Evolutionary conservation across 768 basidiomycete genomes (phyloP).

Genomic region (Rickenella mellea): DNA sequence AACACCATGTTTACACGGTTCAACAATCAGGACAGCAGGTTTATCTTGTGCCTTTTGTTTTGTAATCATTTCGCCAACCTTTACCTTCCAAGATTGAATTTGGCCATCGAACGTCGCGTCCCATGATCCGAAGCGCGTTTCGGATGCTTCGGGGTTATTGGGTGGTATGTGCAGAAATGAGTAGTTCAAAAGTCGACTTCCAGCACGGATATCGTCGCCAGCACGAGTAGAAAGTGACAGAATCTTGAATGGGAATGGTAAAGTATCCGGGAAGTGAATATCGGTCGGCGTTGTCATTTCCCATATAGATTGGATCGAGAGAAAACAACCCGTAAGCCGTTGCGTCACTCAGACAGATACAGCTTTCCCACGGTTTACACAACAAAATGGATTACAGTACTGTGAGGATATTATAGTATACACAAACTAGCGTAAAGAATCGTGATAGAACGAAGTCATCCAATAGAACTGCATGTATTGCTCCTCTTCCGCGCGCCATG

Average conservation of each 20-base stretch:
- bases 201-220: constrained; percentile 45
- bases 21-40: constrained; percentile 58
- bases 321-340: no score
- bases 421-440: no score
- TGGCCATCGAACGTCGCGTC: constrained; percentile 80
- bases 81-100: constrained; percentile 62
- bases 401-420: no score
- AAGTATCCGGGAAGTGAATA: constrained; percentile 62
- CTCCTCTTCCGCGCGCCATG: no score
- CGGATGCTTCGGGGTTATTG: constrained; percentile 36
- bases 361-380: no score
- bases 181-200: constrained; percentile 75
- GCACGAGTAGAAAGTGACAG: constrained; percentile 50
- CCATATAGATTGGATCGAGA: no score
- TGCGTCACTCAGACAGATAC: no score
- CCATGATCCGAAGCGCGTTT: constrained; percentile 83
- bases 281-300: constrained; percentile 65
- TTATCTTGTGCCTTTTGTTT: constrained; percentile 46
- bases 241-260: constrained; percentile 84
- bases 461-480: no score
- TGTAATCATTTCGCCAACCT: constrained; percentile 55
- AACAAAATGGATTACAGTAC: no score
- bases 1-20: constrained; percentile 95
- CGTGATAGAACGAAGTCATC: no score
- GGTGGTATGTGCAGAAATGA: constrained; percentile 57